These are phyloP conservation scores for Sisymbrium irio DNA, from an alignment of 345 rosid species.

Conservation along the genomic window DNA sequence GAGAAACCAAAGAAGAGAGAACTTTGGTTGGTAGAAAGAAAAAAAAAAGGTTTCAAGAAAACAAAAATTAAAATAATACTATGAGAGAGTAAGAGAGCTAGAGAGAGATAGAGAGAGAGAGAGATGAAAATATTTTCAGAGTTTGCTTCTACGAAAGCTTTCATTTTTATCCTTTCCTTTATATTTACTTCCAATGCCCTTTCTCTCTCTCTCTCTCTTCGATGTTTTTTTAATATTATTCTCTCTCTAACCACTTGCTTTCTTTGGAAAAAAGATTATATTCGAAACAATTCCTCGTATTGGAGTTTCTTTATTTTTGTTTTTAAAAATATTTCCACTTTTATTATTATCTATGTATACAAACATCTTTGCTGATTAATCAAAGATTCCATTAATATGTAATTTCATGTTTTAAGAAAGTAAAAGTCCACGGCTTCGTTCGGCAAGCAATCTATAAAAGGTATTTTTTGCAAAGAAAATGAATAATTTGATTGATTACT, in stretches of 20 bases:
- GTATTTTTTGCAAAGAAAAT: slow-evolving; percentile 26
- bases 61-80: not conserved
- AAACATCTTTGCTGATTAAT: slow-evolving; percentile 29
- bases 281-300: slow-evolving; percentile 35
- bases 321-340: slow-evolving; percentile 8
- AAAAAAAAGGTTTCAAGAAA: not conserved
- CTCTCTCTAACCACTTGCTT: slow-evolving; percentile 54
- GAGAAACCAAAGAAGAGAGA: slow-evolving; percentile 28
- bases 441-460: slow-evolving; percentile 27
- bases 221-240: slow-evolving; percentile 8
- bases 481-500: slow-evolving; percentile 5
- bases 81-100: slow-evolving; percentile 33
- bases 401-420: slow-evolving; percentile 35
- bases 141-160: slow-evolving; percentile 54
- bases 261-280: slow-evolving; percentile 33
- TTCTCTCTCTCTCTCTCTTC: slow-evolving; percentile 26
- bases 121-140: slow-evolving; percentile 1
- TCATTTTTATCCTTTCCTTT: slow-evolving; percentile 36
- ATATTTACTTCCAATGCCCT: slow-evolving; percentile 22
- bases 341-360: slow-evolving; percentile 24
- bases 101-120: not conserved
- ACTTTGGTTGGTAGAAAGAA: slow-evolving; percentile 24
- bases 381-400: slow-evolving; percentile 32
- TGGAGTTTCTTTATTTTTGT: slow-evolving; percentile 21
- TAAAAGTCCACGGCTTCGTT: slow-evolving; percentile 35